Evolutionary conservation across 148 eudicot genomes (phyloP).

Genomic region (Silene uniflora): DNA sequence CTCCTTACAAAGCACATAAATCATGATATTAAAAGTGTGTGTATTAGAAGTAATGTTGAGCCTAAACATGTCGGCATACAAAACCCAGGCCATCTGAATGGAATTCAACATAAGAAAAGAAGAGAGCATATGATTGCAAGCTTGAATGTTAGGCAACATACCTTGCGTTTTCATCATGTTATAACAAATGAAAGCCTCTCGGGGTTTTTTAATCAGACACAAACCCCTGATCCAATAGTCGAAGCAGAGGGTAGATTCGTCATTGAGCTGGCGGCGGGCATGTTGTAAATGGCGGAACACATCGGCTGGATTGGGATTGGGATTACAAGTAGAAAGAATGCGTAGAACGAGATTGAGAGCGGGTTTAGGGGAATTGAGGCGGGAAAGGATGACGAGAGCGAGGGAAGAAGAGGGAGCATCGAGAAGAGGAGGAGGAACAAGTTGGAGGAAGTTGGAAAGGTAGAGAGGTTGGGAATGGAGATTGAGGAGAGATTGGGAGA

Average conservation of each 20-base stretch:
- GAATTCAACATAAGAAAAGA: constrained; percentile 44
- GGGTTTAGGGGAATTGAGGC: constrained; percentile 34
- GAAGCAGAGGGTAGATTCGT: constrained; percentile 35
- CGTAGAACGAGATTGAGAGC: constrained; percentile 34
- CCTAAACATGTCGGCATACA: constrained; percentile 73
- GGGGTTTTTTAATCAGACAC: constrained; percentile 47
- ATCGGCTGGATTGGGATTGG: constrained; percentile 12
- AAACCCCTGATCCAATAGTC: constrained; percentile 49
- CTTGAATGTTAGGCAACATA: constrained; percentile 43
- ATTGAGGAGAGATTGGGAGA: constrained; percentile 33
- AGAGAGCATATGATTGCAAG: constrained; percentile 59
- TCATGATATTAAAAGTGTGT: constrained; percentile 71
- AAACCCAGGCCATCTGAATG: constrained; percentile 47
- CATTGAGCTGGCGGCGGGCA: constrained; percentile 33
- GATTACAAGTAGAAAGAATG: constrained; percentile 17
- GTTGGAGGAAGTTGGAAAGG: constrained; percentile 32
- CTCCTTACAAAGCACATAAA: constrained; percentile 68
- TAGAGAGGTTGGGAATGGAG: constrained; percentile 45
- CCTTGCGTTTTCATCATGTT: constrained; percentile 47
- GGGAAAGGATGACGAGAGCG: constrained; percentile 42
- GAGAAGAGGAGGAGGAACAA: constrained; percentile 20
- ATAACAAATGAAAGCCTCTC: constrained; percentile 49
- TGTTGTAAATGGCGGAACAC: constrained; percentile 35
- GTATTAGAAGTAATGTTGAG: constrained; percentile 46
- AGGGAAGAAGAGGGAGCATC: constrained; percentile 36